Evolutionary conservation across 1,284 basidiomycete genomes (phyloP), one percentile per base, ranked within the genome.

Genomic region (Xerocomus nothofagi): DNA sequence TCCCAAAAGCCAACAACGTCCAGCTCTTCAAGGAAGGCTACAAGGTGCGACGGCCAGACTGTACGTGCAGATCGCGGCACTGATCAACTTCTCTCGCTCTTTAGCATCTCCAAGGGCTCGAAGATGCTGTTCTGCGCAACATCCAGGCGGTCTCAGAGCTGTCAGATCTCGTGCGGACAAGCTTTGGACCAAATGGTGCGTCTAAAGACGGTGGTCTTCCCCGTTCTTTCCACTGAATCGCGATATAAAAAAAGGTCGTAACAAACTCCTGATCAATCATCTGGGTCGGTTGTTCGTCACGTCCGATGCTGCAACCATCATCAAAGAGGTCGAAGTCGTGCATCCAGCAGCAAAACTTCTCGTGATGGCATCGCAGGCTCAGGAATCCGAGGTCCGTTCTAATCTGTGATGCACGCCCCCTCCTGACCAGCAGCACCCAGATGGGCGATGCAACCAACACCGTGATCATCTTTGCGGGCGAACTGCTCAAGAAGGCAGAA

Each of bases 291-390:
- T 98, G 41, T 99, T 99, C 71, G 95, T 99, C 51, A 99, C 97
- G 26, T 97, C 93, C 42, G 97, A 99, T 81, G 96, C 97, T 8
- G 97, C 97, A 10, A 99, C 97, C 50, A 99, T 99, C 73, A 95
- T 99, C 67, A 84, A 91, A 57, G 97, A 99, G 74, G 86, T 98
- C 68, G 97, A 99, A 68, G 93, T 99, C 43, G 93, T 98, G 24
- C 97, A 99, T 71, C 97, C 97, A 0, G 96, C 96, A 6, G 97
- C 94, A 26, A 99, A 98, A 71, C 77, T 99, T 10, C 76, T 99
- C 12, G 96, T 99, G 27, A 97, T 98, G 92, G 94, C 95, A 17
- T 93, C 91, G 34, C 93, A 98, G 66, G 91, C 96, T 29, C 97
- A 99, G 69, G 96, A 98, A 71, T 71, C 86, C 1, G 97, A 99